These are phyloP conservation scores for Platanthera guangdongensis DNA, from an alignment of 106 monocot genomes.

Conservation along the genomic window DNA sequence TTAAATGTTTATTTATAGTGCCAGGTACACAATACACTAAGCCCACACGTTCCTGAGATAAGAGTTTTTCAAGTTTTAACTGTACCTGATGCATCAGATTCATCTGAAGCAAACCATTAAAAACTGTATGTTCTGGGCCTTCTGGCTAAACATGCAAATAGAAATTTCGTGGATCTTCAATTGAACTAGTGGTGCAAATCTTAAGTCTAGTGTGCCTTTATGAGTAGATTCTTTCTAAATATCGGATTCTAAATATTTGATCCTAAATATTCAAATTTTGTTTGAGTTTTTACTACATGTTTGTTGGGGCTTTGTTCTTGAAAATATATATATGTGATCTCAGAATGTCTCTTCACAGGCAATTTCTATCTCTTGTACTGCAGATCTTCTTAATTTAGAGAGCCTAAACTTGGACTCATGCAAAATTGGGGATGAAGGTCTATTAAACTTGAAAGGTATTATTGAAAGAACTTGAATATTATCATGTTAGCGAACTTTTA, in stretches of 20 bases:
- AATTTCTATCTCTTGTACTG: constrained; percentile 5
- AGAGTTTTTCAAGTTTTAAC: not conserved
- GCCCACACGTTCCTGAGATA: not conserved
- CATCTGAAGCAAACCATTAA: not conserved
- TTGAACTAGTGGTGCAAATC: not conserved
- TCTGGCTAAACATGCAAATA: no score
- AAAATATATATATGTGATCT: not conserved
- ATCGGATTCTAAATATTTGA: not conserved
- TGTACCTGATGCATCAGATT: not conserved
- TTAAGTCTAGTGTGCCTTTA: not conserved
- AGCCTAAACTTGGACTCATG: constrained; percentile 93
- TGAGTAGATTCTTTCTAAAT: not conserved
- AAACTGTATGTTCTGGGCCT: not conserved
- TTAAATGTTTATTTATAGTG: not conserved
- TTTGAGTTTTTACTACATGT: not conserved
- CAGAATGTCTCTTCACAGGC: not conserved
- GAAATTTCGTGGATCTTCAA: not conserved
- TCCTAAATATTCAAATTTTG: not conserved
- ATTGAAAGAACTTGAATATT: constrained; percentile 1
- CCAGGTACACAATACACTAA: not conserved
- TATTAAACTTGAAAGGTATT: constrained; percentile 73
- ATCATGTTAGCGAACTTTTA: not conserved
- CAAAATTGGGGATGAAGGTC: constrained; percentile 75
- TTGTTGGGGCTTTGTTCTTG: not conserved
- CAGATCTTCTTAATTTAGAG: constrained; percentile 82